Evolutionary conservation across 805 yeast genomes (phyloP), one percentile per base, ranked within the genome.

Genomic region (Teunomyces cretensis): DNA sequence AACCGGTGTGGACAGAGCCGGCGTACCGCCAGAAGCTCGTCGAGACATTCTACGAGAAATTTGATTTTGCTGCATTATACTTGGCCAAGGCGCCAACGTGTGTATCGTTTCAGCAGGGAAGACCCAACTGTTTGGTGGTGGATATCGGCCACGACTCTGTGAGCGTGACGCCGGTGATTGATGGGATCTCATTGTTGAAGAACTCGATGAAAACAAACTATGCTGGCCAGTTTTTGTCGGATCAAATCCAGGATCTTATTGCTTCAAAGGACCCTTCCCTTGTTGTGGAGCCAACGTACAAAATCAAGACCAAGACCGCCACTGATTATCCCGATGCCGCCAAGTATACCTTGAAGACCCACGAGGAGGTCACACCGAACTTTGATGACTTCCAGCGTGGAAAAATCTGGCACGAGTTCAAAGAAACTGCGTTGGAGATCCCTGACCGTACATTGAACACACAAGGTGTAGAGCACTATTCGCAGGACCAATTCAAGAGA

Each of bases 51-150:
- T 74, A 86, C 47, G 96, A 89, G 58, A 67, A 73, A 11, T 75
- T 84, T 59, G 74, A 80, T 30, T 85, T 84, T 53, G 91, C 94
- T 31, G 97, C 95, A 0, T 80, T 88, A 46, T 91, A 84, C 60
- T 62, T 88, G 17, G 90, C 88, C 11, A 84, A 89, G 46, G 76
- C 84, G 7, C 92, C 97, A n/a, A 84, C 95, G 0, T 86, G 96
- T 67, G 83, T 86, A 1, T 82, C 96, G 1, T 91, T 91, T 66
- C 90, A 92, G 9, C 85, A 86, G 51, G 96, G 96, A 3, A 76
- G 95, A 60, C 90, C 96, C 37, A 85, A 84, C 48, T 89, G 96
- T 61, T 70, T 89, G 27, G 89, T 89, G 32, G 92, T 89, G 32
- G 96, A 89, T 62, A 67, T 88, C 32, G 96, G 96, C 5, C 94